These are phyloP conservation scores for Rhodotorula paludigena DNA, from an alignment of 768 basidiomycete species.

Conservation along the genomic window DNA sequence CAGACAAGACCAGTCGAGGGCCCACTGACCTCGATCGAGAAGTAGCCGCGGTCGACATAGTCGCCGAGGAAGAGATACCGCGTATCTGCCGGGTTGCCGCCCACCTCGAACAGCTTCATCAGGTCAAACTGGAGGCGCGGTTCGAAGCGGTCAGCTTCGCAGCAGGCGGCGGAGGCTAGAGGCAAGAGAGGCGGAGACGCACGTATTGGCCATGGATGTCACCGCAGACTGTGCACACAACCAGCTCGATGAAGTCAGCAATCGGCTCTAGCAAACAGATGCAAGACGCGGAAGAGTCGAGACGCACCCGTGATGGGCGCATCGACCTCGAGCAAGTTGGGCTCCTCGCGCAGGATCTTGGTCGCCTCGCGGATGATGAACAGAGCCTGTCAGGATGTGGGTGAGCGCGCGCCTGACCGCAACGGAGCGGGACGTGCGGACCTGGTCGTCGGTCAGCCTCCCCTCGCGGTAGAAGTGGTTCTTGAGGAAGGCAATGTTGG, in stretches of 20 bases:
- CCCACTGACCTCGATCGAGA: conserved; percentile 73
- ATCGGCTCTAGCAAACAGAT: background rate
- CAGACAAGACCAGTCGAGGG: background rate
- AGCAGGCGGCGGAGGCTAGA: background rate
- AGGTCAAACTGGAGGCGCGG: conserved; percentile 64
- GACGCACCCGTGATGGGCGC: conserved; percentile 89
- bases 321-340: conserved; percentile 88
- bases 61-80: conserved; percentile 88
- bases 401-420: too few relatives aligned
- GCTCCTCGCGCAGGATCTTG: conserved; percentile 72
- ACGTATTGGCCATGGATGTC: conserved; percentile 99
- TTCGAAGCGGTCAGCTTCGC: background rate
- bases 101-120: conserved; percentile 93
- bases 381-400: conserved; percentile 65
- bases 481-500: conserved; percentile 92
- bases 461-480: conserved; percentile 99
- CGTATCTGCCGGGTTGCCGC: conserved; percentile 88
- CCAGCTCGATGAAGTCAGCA: fast-evolving
- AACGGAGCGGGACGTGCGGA: background rate
- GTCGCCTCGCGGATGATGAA: conserved; percentile 88
- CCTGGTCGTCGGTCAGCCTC: conserved; percentile 71
- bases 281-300: background rate
- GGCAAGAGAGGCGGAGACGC: conserved; percentile 20
- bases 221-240: conserved; percentile 67
- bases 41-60: conserved; percentile 89